phyloP scores from a whole-genome alignment of 176 grass and related monocot genomes.

The Carex scoparia region DNA sequence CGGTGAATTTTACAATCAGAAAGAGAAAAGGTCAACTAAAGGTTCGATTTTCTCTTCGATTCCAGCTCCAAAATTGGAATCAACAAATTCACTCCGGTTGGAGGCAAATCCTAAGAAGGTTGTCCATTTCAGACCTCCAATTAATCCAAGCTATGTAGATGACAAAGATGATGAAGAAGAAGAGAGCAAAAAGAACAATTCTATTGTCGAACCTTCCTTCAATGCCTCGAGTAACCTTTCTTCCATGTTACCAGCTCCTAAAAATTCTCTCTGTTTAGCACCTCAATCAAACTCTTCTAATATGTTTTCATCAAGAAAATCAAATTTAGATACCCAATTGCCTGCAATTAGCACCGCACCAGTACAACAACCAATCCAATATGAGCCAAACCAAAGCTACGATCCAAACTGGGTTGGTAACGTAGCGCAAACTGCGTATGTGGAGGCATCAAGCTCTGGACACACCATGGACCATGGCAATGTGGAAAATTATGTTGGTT shows the following conservation, averaged over 20 bases:
- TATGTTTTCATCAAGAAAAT: slow-evolving; percentile 31
- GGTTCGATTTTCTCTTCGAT: slow-evolving; percentile 20
- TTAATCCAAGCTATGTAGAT: slow-evolving; percentile 58
- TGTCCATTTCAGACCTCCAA: slow-evolving; percentile 60
- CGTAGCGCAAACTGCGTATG: slow-evolving; percentile 27
- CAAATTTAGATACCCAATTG: slow-evolving; percentile 30
- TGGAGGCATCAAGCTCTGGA: slow-evolving; percentile 13
- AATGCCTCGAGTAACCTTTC: slow-evolving; percentile 38
- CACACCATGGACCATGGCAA: slow-evolving; percentile 15
- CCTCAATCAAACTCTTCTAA: slow-evolving; percentile 24
- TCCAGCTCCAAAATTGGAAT: slow-evolving; percentile 18
- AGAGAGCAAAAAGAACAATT: slow-evolving; percentile 23
- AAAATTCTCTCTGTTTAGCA: slow-evolving; percentile 59
- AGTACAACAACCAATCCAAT: slow-evolving; percentile 28
- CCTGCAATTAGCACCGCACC: slow-evolving; percentile 17
- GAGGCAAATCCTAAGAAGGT: slow-evolving; percentile 67
- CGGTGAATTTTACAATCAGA: slow-evolving; percentile 3
- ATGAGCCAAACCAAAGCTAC: slow-evolving; percentile 23
- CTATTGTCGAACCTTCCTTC: slow-evolving; percentile 23
- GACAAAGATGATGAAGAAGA: slow-evolving; percentile 39
- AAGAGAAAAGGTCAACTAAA: slow-evolving; percentile 6
- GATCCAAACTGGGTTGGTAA: neutral
- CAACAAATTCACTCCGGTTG: neutral
- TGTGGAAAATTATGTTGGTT: slow-evolving; percentile 26
- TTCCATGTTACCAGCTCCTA: slow-evolving; percentile 80